A percentile compares a stretch with the other conserved stretches of the same genome.
These are phyloP conservation scores for Flagelloscypha sp. DNA, from an alignment of 768 basidiomycete genomes.

Conservation along the genomic window DNA sequence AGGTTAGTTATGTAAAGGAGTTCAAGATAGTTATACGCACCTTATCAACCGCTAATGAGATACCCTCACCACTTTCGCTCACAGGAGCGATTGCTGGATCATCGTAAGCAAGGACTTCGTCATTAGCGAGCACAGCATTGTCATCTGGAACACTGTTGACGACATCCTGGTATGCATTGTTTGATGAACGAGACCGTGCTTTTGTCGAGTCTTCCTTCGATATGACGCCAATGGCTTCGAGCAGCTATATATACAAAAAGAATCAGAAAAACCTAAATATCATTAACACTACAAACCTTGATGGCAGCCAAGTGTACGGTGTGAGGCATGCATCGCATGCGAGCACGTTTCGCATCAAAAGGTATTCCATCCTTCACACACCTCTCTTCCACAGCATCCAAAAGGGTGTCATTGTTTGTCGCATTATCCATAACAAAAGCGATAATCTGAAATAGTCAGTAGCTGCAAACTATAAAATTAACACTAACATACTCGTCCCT, in stretches of 20 bases:
- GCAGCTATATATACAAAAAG: constrained; percentile 14
- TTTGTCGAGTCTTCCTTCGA: constrained; percentile 13
- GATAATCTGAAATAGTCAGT: constrained; percentile 8
- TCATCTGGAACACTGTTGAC: constrained; percentile 10
- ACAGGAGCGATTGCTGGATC: too few relatives aligned
- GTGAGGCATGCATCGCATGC: constrained; percentile 20
- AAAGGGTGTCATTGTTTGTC: constrained; percentile 15
- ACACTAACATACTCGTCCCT: constrained; percentile 2
- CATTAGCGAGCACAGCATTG: constrained; percentile 8
- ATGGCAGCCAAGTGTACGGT: constrained; percentile 18
- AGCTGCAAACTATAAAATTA: not conserved
- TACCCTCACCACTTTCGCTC: too few relatives aligned
- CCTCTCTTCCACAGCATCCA: constrained; percentile 5
- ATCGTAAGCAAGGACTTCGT: constrained; percentile 8
- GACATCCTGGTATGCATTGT: constrained; percentile 17
- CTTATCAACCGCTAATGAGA: constrained; percentile 11
- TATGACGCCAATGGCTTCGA: constrained; percentile 22
- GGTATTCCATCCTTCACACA: constrained; percentile 4
- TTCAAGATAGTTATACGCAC: constrained; percentile 8
- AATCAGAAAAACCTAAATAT: not conserved
- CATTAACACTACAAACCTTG: constrained; percentile 10
- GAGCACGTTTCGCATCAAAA: constrained; percentile 11
- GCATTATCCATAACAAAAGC: constrained; percentile 16
- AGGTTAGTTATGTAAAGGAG: not conserved
- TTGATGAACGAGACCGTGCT: too few relatives aligned